phyloP scores from a whole-genome alignment of 2,329 filamentous ascomycete genomes.

The Calonectria montana region DNA sequence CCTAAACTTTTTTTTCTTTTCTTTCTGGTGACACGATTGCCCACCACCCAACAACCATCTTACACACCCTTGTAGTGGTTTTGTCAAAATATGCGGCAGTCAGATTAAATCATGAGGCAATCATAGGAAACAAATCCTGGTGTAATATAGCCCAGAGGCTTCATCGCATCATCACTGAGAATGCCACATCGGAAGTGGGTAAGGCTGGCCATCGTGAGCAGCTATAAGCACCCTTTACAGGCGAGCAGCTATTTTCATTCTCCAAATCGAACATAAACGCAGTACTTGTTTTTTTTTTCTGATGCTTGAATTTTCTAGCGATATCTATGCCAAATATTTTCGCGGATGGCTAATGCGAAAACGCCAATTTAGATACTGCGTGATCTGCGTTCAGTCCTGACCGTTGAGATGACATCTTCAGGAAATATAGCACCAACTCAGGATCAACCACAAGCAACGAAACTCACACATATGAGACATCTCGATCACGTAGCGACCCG shows the following conservation, averaged over 20 bases:
- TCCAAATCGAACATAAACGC: background rate
- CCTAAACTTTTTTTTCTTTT: slow-evolving; percentile 29
- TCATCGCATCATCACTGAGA: background rate
- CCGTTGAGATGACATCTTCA: slow-evolving; percentile 30
- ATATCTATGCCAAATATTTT: background rate
- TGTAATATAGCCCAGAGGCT: too few relatives aligned
- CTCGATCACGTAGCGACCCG: slow-evolving; percentile 60
- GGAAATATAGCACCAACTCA: slow-evolving; percentile 26
- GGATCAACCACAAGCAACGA: slow-evolving; percentile 35
- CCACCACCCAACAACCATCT: background rate
- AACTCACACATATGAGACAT: slow-evolving; percentile 53
- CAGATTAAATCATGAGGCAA: too few relatives aligned
- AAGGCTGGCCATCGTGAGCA: background rate
- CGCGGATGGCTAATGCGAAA: background rate
- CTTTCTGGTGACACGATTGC: background rate
- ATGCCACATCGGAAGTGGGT: background rate
- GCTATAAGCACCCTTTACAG: background rate
- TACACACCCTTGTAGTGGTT: too few relatives aligned
- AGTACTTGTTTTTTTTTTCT: background rate
- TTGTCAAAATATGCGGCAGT: background rate
- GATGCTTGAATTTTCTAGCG: background rate
- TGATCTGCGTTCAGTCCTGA: slow-evolving; percentile 40
- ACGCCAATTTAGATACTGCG: slow-evolving; percentile 37
- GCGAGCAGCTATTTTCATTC: background rate
- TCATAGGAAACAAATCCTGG: too few relatives aligned